Percentiles rank a stretch among this genome's conserved stretches.
Conservation (phyloP, 108 stramenopile genomes). For the Skeletonema marinoi region DNA sequence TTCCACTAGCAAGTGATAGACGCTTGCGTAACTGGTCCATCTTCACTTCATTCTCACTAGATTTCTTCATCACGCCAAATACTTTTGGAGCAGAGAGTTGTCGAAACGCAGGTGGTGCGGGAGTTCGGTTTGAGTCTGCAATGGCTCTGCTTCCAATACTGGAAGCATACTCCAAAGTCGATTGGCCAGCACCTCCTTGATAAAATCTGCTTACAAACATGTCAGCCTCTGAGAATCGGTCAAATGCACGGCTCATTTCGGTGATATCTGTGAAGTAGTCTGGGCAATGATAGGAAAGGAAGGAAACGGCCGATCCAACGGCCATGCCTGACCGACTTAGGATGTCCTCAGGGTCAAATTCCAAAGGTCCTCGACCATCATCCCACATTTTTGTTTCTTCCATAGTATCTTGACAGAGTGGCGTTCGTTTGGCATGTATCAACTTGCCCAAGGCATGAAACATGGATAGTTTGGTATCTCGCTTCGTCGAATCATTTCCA, state of each 20-base stretch:
- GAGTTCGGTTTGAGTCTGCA: slow-evolving; percentile 64
- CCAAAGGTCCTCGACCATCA: slow-evolving; percentile 50
- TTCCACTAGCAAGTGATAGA: slow-evolving; percentile 21
- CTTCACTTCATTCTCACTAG: slow-evolving; percentile 56
- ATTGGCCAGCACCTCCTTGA: slow-evolving; percentile 35
- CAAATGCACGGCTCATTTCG: slow-evolving; percentile 63
- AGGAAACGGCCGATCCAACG: slow-evolving; percentile 60
- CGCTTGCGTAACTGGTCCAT: slow-evolving; percentile 58
- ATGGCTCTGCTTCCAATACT: slow-evolving; percentile 68
- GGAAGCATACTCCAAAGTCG: slow-evolving; percentile 62
- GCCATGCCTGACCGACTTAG: slow-evolving; percentile 75
- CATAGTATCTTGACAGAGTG: background rate
- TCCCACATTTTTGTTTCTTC: slow-evolving; percentile 27
- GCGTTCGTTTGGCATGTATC: slow-evolving; percentile 82
- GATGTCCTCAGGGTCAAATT: slow-evolving; percentile 84
- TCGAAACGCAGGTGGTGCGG: slow-evolving; percentile 73
- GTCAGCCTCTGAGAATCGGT: slow-evolving; percentile 67
- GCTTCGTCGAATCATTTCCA: slow-evolving; percentile 14
- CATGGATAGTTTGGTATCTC: slow-evolving; percentile 70
- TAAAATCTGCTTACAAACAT: slow-evolving; percentile 52
- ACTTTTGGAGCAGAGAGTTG: slow-evolving; percentile 76
- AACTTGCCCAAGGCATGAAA: slow-evolving; percentile 92
- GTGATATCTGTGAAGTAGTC: slow-evolving; percentile 86
- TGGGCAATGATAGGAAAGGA: slow-evolving; percentile 79
- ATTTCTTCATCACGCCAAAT: slow-evolving; percentile 70